These are phyloP conservation scores for Sideroxylon spinosum DNA, from an alignment of 179 eudicot species.

Conservation along the genomic window DNA sequence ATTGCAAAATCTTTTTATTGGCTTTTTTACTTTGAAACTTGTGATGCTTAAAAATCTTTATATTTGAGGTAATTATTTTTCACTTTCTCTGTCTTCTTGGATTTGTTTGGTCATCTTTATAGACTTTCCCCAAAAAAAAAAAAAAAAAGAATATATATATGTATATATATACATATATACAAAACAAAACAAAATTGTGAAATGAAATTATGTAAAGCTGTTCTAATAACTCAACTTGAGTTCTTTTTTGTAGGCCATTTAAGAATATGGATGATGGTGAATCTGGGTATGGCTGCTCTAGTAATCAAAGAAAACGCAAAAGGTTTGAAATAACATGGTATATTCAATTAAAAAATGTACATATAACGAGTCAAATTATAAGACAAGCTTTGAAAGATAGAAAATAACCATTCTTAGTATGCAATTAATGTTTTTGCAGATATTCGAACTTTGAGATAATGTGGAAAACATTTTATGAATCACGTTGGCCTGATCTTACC, in stretches of 20 bases:
- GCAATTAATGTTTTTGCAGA: slow-evolving; percentile 34
- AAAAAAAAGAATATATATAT: too few species aligned
- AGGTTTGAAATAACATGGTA: slow-evolving; percentile 26
- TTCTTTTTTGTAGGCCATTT: slow-evolving; percentile 43
- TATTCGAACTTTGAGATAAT: slow-evolving; percentile 44
- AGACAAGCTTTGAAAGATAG: background rate
- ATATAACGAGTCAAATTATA: slow-evolving; percentile 2
- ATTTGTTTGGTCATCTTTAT: too few species aligned
- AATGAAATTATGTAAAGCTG: background rate
- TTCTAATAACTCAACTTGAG: background rate
- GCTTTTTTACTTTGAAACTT: too few species aligned
- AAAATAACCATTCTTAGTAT: background rate
- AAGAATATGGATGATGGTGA: slow-evolving; percentile 29
- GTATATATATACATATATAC: too few species aligned
- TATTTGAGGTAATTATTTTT: too few species aligned
- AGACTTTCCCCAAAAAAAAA: too few species aligned
- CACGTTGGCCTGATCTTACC: slow-evolving; percentile 54
- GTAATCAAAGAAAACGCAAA: slow-evolving; percentile 54
- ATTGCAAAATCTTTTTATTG: too few species aligned
- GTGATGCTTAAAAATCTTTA: too few species aligned
- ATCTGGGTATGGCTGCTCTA: slow-evolving; percentile 29
- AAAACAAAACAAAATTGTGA: background rate
- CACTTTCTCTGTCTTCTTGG: too few species aligned
- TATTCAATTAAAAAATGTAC: background rate
- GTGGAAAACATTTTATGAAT: slow-evolving; percentile 54